A percentile compares a stretch with the other conserved stretches of the same genome.
These are phyloP conservation scores for Trichoderma koningii DNA, from an alignment of 2,329 filamentous ascomycete species.

Conservation along the genomic window DNA sequence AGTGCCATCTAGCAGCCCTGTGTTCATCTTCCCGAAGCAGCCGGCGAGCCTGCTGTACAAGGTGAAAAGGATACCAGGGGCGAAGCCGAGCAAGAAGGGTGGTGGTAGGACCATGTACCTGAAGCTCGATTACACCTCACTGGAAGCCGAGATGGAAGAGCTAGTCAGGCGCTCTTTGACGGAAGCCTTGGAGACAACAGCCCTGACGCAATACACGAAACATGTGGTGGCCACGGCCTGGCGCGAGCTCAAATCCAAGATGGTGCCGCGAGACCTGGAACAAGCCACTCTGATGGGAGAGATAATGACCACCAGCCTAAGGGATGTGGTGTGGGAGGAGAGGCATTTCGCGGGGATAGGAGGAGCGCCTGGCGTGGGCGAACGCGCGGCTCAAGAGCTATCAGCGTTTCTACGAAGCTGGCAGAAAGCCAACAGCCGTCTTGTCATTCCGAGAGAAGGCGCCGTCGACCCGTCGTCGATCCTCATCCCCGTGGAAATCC, in stretches of 20 bases:
- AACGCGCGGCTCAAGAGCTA: slow-evolving; percentile 37
- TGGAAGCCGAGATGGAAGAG: slow-evolving; percentile 71
- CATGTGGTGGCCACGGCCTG: slow-evolving; percentile 50
- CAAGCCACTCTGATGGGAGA: slow-evolving; percentile 56
- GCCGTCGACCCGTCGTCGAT: slow-evolving; percentile 61
- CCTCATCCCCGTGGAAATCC: slow-evolving; percentile 86
- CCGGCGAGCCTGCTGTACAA: slow-evolving; percentile 81
- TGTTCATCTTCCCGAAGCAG: slow-evolving; percentile 77
- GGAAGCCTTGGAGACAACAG: slow-evolving; percentile 43
- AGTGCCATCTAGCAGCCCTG: slow-evolving; percentile 50
- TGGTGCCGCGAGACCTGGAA: slow-evolving; percentile 58
- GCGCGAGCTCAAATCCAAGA: slow-evolving; percentile 45
- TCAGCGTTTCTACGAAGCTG: slow-evolving; percentile 39
- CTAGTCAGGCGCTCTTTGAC: slow-evolving; percentile 50
- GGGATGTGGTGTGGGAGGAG: slow-evolving; percentile 52
- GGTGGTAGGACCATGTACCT: slow-evolving; percentile 60
- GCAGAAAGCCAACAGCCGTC: slow-evolving; percentile 36
- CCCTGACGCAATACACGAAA: slow-evolving; percentile 50
- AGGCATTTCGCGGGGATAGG: slow-evolving; percentile 55
- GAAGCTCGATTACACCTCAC: slow-evolving; percentile 71
- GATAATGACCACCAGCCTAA: slow-evolving; percentile 52
- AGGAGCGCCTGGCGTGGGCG: slow-evolving; percentile 39
- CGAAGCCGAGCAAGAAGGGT: slow-evolving; percentile 38
- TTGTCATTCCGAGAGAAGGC: slow-evolving; percentile 35
- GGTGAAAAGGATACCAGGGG: slow-evolving; percentile 59